These are phyloP conservation scores for Aspergillus hiratsukae DNA, from an alignment of 2,329 filamentous ascomycete species.

Conservation along the genomic window DNA sequence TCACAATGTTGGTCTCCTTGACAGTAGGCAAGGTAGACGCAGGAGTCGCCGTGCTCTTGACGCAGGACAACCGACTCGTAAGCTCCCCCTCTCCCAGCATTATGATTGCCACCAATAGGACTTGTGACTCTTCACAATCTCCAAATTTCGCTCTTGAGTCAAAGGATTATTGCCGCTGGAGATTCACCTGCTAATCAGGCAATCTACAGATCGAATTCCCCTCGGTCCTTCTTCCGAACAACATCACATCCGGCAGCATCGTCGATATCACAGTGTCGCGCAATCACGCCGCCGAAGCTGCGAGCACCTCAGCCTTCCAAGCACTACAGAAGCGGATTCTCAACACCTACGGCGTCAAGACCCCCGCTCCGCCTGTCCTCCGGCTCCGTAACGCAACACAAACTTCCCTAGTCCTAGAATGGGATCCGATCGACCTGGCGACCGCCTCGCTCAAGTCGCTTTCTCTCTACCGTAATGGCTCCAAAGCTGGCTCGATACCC, in stretches of 20 bases:
- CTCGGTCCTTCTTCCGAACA: conserved; percentile 89
- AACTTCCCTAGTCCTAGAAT: conserved; percentile 96
- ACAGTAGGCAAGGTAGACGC: conserved; percentile 99
- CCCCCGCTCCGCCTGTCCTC: conserved; percentile 71
- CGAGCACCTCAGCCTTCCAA: conserved; percentile 71
- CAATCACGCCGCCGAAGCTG: conserved; percentile 73
- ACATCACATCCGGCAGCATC: conserved; percentile 93
- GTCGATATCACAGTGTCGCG: conserved; percentile 95
- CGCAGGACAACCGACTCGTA: conserved; percentile 94
- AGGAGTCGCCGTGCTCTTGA: conserved; percentile 93
- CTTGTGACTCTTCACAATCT: neutral
- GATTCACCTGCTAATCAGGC: neutral
- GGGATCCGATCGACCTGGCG: conserved; percentile 90
- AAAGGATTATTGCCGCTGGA: neutral
- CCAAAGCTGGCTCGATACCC: conserved; percentile 93
- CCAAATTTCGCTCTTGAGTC: neutral
- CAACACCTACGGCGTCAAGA: conserved; percentile 74
- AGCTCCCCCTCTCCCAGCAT: conserved; percentile 30
- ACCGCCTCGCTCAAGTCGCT: conserved; percentile 88
- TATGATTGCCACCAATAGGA: neutral
- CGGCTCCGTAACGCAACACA: conserved; percentile 96
- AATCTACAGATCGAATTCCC: conserved; percentile 85
- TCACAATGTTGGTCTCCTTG: conserved; percentile 86
- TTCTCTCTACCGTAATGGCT: conserved; percentile 89
- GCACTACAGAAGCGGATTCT: conserved; percentile 86